phyloP scores from a whole-genome alignment of 495 filamentous ascomycete species.

The Poronia punctata region DNA sequence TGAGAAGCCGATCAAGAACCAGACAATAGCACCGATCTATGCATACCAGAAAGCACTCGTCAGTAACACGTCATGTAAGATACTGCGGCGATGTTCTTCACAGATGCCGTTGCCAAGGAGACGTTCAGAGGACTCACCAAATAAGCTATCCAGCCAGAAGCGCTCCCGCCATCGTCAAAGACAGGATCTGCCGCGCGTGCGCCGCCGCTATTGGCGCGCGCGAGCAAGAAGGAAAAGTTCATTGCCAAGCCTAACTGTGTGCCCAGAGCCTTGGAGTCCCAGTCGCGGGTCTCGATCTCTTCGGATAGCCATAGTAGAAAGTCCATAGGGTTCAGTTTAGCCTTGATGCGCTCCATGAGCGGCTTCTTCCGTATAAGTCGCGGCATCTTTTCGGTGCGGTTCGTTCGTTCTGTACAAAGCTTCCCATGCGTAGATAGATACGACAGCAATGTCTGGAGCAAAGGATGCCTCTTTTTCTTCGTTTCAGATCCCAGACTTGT shows the following conservation, averaged over 20 bases:
- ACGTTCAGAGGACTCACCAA: slow-evolving; percentile 53
- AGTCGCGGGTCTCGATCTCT: slow-evolving; percentile 79
- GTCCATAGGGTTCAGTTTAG: slow-evolving; percentile 79
- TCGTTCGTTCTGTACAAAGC: not conserved
- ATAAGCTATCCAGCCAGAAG: slow-evolving; percentile 62
- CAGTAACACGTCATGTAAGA: slow-evolving; percentile 1
- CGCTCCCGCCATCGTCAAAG: slow-evolving; percentile 61
- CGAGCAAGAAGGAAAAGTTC: slow-evolving; percentile 76
- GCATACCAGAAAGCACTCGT: slow-evolving; percentile 5
- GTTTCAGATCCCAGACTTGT: too few relatives aligned
- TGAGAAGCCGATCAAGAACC: slow-evolving; percentile 58
- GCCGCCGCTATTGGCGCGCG: slow-evolving; percentile 59
- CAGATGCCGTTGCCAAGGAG: not conserved
- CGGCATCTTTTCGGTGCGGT: slow-evolving; percentile 24
- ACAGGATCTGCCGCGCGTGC: slow-evolving; percentile 64
- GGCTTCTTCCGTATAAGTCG: slow-evolving; percentile 74
- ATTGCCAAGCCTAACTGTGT: slow-evolving; percentile 63
- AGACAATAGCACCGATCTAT: slow-evolving; percentile 62
- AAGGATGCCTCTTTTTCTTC: too few relatives aligned
- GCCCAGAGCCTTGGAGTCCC: slow-evolving; percentile 76
- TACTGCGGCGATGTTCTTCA: too few relatives aligned
- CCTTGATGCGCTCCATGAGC: slow-evolving; percentile 65
- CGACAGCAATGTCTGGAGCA: too few relatives aligned
- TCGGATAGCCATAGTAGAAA: slow-evolving; percentile 84
- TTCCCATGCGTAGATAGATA: not conserved